Evolutionary conservation across 1,284 basidiomycete genomes (phyloP), one percentile per base, ranked within the genome.

Genomic region (Porogramme epimiltina): DNA sequence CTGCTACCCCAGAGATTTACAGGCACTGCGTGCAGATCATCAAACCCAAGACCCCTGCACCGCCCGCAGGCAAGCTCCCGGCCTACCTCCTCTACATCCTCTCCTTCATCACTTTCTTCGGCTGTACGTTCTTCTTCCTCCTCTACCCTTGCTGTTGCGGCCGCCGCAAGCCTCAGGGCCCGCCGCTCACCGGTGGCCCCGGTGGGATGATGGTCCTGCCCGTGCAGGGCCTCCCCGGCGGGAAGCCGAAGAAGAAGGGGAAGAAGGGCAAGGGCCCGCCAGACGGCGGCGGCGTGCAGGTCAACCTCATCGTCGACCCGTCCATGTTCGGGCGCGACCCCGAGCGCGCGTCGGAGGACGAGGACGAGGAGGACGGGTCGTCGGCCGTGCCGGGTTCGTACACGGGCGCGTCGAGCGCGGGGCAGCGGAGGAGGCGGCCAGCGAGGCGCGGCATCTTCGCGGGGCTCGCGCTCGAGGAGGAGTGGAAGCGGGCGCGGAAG

Each of bases 291-390:
- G 73, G 79, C 58, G 80, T 88, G 0, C 85, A 87, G 52, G 84
- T 87, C 46, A 89, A 87, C 63, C 72, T 87, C 41, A 87, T 87
- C 55, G 82, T 87, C 26, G 84, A 87, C 63, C 85, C 85, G 8
- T 71, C 72, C 3, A 77, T 80, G 55, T 84, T 88, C 41, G 75
- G 72, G 1, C 65, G 67, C 18, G 58, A 66, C 28, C 47, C 59
- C 22, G 63, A 62, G 39, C 53, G 62, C 11, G 69, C 68, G 3
- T 71, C 70, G 1, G 70, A 71, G 24, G 71, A 73, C 8, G 70
- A 72, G 1, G 70, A 68, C 11, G 68, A 68, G 60, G 46, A 55
- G 3, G 54, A 59, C 26, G 54, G 41, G 3, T 57, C 60, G 8
- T 64, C 66, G 11, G 61, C 59, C 6, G 51, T 65, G 9, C 65